Percentiles rank a stretch among this genome's conserved stretches.
Conservation (phyloP, 2,329 filamentous ascomycete species). For the Aureobasidium zeae region DNA sequence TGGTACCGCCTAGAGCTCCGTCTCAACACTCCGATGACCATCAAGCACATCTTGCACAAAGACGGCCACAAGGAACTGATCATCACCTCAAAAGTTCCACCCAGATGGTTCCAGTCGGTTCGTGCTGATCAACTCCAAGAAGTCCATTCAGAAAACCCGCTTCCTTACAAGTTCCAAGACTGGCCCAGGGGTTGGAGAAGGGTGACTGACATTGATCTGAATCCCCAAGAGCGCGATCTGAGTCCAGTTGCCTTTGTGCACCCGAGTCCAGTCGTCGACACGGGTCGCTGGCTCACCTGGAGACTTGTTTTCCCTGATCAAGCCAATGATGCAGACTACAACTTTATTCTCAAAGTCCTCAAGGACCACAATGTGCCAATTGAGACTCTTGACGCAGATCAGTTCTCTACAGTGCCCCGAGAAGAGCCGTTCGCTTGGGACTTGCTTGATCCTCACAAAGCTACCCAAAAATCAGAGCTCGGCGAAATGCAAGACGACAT, state of each 20-base stretch:
- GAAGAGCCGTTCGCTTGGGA: slow-evolving; percentile 3
- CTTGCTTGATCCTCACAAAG: slow-evolving; percentile 6
- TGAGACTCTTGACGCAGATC: background rate
- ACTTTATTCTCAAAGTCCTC: slow-evolving; percentile 36
- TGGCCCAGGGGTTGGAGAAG: slow-evolving; percentile 49
- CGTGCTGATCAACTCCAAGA: slow-evolving; percentile 31
- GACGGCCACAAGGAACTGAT: slow-evolving; percentile 20
- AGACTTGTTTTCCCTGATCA: slow-evolving; percentile 20
- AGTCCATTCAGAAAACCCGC: slow-evolving; percentile 33
- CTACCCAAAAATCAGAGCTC: slow-evolving; percentile 17
- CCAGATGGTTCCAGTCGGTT: slow-evolving; percentile 26
- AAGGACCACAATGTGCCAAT: slow-evolving; percentile 60
- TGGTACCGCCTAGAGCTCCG: slow-evolving; percentile 4
- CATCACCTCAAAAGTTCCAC: slow-evolving; percentile 31
- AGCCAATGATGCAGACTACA: background rate
- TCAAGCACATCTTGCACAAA: slow-evolving; percentile 1
- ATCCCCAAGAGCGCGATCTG: slow-evolving; percentile 18
- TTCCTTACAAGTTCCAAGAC: slow-evolving; percentile 43
- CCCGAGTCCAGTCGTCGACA: slow-evolving; percentile 14
- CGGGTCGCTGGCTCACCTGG: slow-evolving; percentile 54
- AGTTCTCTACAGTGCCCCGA: background rate
- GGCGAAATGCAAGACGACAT: slow-evolving; percentile 19
- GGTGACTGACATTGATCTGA: slow-evolving; percentile 52
- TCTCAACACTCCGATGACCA: background rate
- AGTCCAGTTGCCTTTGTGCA: slow-evolving; percentile 12